Percentiles rank a stretch among this genome's conserved stretches.
These are phyloP conservation scores for Coemansia sp. DNA, from an alignment of 192 early-diverging fungal genomes.

Conservation along the genomic window DNA sequence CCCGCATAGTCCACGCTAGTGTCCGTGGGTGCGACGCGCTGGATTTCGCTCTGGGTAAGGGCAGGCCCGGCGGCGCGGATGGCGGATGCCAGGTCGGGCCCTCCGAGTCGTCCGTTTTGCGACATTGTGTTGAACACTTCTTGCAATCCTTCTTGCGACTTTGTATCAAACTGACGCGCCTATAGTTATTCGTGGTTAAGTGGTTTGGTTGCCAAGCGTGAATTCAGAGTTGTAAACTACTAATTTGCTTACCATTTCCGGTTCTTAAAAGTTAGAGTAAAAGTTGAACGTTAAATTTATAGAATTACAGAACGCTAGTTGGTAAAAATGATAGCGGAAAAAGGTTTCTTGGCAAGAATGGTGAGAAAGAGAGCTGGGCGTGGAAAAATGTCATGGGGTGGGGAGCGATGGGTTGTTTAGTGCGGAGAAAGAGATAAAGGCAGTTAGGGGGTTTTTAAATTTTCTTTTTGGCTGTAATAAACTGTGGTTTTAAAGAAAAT, in stretches of 20 bases:
- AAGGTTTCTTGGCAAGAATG: too few species aligned
- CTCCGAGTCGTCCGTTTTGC: background rate
- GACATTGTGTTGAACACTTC: constrained; percentile 5
- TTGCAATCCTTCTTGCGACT: background rate
- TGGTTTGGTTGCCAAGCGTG: background rate
- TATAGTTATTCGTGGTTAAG: background rate
- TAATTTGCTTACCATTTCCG: background rate
- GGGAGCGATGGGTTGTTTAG: too few species aligned
- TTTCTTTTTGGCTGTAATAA: too few species aligned
- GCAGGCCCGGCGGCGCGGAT: background rate
- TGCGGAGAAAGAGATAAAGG: too few species aligned
- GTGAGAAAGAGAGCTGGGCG: too few species aligned
- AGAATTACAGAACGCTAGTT: background rate
- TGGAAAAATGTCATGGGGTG: too few species aligned
- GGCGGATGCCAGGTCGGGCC: background rate
- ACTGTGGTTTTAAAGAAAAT: too few species aligned
- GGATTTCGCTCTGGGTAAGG: background rate
- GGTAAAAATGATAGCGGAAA: too few species aligned
- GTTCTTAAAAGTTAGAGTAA: too few species aligned
- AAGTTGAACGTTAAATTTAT: background rate
- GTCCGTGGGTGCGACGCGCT: background rate
- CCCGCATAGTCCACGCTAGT: constrained; percentile 87
- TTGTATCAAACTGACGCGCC: background rate
- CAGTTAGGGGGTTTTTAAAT: too few species aligned
- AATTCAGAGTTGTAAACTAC: background rate